Base-by-base conservation (phyloP, 441 rosid genomes). In the Brassica balearica region DNA sequence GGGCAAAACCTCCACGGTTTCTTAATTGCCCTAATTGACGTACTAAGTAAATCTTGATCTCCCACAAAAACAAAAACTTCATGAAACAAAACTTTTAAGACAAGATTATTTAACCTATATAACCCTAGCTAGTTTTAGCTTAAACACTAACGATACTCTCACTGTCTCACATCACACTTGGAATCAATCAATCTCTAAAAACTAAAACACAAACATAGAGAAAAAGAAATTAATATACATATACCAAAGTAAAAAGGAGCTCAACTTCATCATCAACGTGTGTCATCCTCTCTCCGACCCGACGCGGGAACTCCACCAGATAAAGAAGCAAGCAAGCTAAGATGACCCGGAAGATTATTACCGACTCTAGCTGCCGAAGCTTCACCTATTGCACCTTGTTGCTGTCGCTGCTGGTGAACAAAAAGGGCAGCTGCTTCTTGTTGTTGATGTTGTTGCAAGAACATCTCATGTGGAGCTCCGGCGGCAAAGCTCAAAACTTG, bases 331-430 rank as follows among this genome's bases (percentile, higher is more conserved):
- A 94, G 80, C 82, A 94, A 89, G 80, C 91, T 94, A 22, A 94
- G 86, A 84, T 94, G 97, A 5, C 98, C 95, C 0, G 97, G 97
- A 34, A 92, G 89, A 84, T 92, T 3, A 96, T 95, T 15, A 97
- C 34, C 34, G 34, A 29, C 7, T 29, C 34, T 29, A 29, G 34
- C 34, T 29, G 34, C 34, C 7, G 34, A 94, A 25, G 96, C 98
- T 83, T 94, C 98, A 48, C 97, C 98, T 78, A 89, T 87, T 2
- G 93, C 77, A 27, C 32, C 74, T 60, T 76, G 81, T 3, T 86
- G 91, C 74, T 93, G 98, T 51, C 92, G 97, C 51, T 86, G 93
- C 38, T 87, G 91, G 61, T 85, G 93, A 32, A 90, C 72, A 67
- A 92, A 92, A 4, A 90, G 73, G 2, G 91, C 87, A 4, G 67